Base-by-base conservation (phyloP, 192 early-diverging fungal species). In the Irineochytrium annulatum region DNA sequence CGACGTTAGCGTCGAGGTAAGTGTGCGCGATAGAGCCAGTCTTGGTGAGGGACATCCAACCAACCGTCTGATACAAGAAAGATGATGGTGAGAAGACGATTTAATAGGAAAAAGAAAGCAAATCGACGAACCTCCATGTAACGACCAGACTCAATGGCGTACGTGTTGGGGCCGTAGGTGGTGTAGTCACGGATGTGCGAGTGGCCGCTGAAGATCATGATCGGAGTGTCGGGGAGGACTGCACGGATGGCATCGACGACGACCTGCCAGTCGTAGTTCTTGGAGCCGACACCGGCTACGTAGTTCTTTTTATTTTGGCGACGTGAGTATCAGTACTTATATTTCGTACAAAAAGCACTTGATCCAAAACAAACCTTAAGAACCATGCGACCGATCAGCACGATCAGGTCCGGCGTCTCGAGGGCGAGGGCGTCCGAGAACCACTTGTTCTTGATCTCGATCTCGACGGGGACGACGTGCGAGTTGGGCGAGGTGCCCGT, bases 161-260 rank as follows among this genome's bases (percentile, higher is more conserved):
- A 72, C 19, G 71, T 76, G 46, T 74, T 72, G 29, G 43, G 14
- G 59, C 77, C 80, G 31, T 69, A 76, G 45, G 44, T 43, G n/a
- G 30, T 63, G 67, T 76, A 78, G 43, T 82, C 80, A 59, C 80
- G 77, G 3, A 77, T 51, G 52, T 82, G 80, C 66, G 71, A 69
- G 53, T 81, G 77, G 13, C 80, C 80, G 32, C 80, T 77, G 34
- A 82, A 67, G 49, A 82, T 39, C 19, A 73, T 46, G 43, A 82
- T 80, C 19, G 80, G 80, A 45, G 69, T 67, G 51, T 69, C 52
- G 19, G 77, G 73, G 56, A 78, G 69, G 28, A 68, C 62, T 4
- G 60, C 63, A 31, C 80, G 70, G 46, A 82, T 77, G 26, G 77
- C 73, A 3, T 63, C 61, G 57, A 77, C 45, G 16, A 72, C 74